These are phyloP conservation scores for Cocos nucifera DNA, from an alignment of 176 grass and related monocot genomes.

Conservation along the genomic window DNA sequence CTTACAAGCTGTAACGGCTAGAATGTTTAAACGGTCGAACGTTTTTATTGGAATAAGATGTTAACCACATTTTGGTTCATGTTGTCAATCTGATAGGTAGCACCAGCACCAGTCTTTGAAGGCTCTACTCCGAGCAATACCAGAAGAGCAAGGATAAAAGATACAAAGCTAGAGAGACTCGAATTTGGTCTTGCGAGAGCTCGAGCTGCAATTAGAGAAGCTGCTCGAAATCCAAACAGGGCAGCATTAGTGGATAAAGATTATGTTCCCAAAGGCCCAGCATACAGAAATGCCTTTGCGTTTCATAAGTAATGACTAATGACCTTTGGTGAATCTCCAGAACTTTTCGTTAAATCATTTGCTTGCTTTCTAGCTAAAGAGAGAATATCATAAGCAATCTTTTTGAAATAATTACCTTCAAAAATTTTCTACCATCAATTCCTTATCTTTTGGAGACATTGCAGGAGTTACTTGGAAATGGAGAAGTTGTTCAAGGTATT, in stretches of 20 bases:
- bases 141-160: constrained; percentile 14
- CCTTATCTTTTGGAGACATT: not conserved
- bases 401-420: too few species aligned
- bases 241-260: constrained; percentile 31
- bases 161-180: constrained; percentile 41
- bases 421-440: not conserved
- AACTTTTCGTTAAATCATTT: too few species aligned
- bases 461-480: constrained; percentile 91
- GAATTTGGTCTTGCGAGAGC: constrained; percentile 45
- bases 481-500: constrained; percentile 76
- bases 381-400: too few species aligned
- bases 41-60: too few species aligned
- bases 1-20: too few species aligned
- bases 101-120: not conserved
- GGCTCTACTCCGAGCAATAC: not conserved
- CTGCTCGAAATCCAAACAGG: constrained; percentile 9
- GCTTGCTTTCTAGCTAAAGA: too few species aligned
- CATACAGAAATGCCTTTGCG: constrained; percentile 62
- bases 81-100: constrained; percentile 11
- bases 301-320: constrained; percentile 50
- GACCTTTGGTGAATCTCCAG: too few species aligned
- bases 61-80: too few species aligned
- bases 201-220: constrained; percentile 49
- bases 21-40: too few species aligned
- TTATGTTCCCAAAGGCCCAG: constrained; percentile 50